Evolutionary conservation across 306 rosid species (phyloP), one percentile per base, ranked within the genome.

Genomic region (Vachellia collinsii): DNA sequence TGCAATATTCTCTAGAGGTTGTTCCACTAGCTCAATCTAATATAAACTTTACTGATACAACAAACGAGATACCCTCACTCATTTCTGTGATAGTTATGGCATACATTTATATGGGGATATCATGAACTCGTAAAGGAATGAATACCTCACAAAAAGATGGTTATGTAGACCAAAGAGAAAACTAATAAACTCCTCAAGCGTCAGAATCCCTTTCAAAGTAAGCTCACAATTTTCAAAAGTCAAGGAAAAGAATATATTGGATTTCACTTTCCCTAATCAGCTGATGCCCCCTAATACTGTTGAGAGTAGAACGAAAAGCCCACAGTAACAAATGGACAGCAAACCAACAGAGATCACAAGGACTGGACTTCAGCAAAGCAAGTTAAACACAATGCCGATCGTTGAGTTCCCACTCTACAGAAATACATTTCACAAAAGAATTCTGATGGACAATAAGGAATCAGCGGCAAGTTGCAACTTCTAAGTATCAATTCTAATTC

Each of bases 131-230:
- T 85, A 85, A 4, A 82, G 59, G 23, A 53, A 53, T 61, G 73
- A n/a, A 77, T 85, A 73, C 51, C 87, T 90, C 87, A 83, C 83
- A 88, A 74, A 80, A 9, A 43, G 88, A 54, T 36, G 87, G 89
- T 80, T 90, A 89, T 34, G 88, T 7, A 4, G 8, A 37, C 42
- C 4, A 69, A 16, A 88, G n/a, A n/a, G 34, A 89, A 70, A 89
- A 85, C 29, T 8, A 58, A 58, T 44, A 86, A 87, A 89, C 75
- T 84, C 94, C 51, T 79, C 70, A 36, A 37, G 44, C 6, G 43
- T 34, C 87, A 69, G 90, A 84, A 82, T 88, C 87, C 46, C 74
- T 89, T 84, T 34, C n/a, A 89, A 34, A 89, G 68, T 56, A 86
- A 84, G n/a, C 91, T 77, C 64, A 77, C 88, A 59, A 87, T 84